A percentile compares a stretch with the other conserved stretches of the same genome.
Evolutionary conservation across 345 rosid species (phyloP).

Genomic region (Pelargonium nanum): DNA sequence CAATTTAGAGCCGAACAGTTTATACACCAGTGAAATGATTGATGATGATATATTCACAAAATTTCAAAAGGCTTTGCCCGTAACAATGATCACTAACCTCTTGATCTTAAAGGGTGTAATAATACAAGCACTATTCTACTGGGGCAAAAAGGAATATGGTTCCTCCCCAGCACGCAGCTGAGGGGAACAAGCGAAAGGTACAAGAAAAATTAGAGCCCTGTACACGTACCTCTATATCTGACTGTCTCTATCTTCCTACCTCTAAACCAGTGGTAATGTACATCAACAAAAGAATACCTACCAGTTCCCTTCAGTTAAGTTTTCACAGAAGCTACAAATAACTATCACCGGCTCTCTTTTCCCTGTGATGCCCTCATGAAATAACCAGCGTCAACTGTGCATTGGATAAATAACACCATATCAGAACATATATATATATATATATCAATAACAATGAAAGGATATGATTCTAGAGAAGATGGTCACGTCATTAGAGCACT

Average conservation of each 20-base stretch:
- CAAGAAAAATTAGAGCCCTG: slow-evolving; percentile 33
- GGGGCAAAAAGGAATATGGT: slow-evolving; percentile 21
- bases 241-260: slow-evolving; percentile 36
- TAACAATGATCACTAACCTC: slow-evolving; percentile 38
- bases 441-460: too few species aligned
- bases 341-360: slow-evolving; percentile 13
- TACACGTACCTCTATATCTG: slow-evolving; percentile 53
- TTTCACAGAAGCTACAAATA: slow-evolving; percentile 19
- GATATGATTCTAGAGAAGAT: too few species aligned
- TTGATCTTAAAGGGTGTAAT: slow-evolving; percentile 29
- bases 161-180: slow-evolving; percentile 21
- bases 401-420: not conserved
- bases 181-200: slow-evolving; percentile 15
- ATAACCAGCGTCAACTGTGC: slow-evolving; percentile 33
- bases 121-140: slow-evolving; percentile 32
- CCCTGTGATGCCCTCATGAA: slow-evolving; percentile 17
- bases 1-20: slow-evolving; percentile 2
- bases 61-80: slow-evolving; percentile 33
- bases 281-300: slow-evolving; percentile 19
- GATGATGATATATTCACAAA: slow-evolving; percentile 36
- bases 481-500: not conserved
- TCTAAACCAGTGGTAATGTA: slow-evolving; percentile 49
- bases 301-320: slow-evolving; percentile 6
- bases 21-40: slow-evolving; percentile 9
- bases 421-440: not conserved